These are phyloP conservation scores for Capsicum baccatum DNA, from an alignment of 257 asterid genomes.

Conservation along the genomic window DNA sequence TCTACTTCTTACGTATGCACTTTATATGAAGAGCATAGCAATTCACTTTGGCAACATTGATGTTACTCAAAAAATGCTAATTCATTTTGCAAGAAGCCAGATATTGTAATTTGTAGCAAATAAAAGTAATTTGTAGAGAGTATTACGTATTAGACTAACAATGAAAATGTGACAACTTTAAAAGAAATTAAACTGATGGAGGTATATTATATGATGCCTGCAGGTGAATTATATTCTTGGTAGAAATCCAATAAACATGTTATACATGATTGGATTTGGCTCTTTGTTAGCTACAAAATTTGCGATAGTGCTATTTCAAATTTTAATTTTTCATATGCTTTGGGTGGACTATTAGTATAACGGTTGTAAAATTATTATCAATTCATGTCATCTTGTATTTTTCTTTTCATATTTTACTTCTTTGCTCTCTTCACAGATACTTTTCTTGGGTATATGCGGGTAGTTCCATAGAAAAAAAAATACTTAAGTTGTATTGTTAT, in stretches of 20 bases:
- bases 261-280: conserved; percentile 62
- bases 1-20: conserved; percentile 79
- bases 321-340: too few species aligned
- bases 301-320: too few species aligned
- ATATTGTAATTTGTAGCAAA: conserved; percentile 29
- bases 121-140: too few species aligned
- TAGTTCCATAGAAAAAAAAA: too few species aligned
- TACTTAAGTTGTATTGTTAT: too few species aligned
- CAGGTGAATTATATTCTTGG: conserved; percentile 65
- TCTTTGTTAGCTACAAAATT: too few species aligned
- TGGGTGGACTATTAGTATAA: too few species aligned
- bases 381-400: too few species aligned
- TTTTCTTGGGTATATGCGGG: too few species aligned
- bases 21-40: conserved; percentile 63
- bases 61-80: conserved; percentile 48
- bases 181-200: background rate
- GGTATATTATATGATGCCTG: background rate
- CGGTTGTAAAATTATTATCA: too few species aligned
- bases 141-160: background rate
- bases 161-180: background rate
- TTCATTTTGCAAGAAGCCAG: conserved; percentile 61
- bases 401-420: too few species aligned
- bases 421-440: too few species aligned
- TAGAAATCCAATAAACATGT: conserved; percentile 54
- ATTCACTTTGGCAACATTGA: conserved; percentile 57